Evolutionary conservation across 352 stramenopile genomes (phyloP), one percentile per base, ranked within the genome.

Genomic region (Salisapilia sapeloensis): DNA sequence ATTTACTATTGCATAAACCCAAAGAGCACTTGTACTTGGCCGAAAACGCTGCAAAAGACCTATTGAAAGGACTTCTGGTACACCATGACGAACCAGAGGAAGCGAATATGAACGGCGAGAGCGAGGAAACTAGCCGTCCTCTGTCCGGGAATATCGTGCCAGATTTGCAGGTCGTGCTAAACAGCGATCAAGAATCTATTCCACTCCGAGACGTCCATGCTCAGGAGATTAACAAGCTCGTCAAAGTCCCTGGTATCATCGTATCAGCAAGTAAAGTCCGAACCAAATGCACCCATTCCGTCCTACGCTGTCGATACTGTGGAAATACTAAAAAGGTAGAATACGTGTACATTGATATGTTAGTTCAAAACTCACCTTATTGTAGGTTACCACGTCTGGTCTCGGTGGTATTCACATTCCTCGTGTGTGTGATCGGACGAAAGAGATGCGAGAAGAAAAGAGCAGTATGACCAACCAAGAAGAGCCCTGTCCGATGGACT

Each of bases 161-260:
- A 1, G 77, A 89, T 33, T 76, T 89, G 20, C 74, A 90, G 31
- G 69, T 78, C 2, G 66, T 92, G 35, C 46, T 95, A 9, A 64
- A 56, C 20, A 93, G 77, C 38, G 75, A 87, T 26, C 70, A 85
- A 56, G 54, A 54, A 18, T 36, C 52, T 20, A 62, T 76, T 9
- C 53, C 70, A 4, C 50, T 95, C 22, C 70, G 83, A 2, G 53
- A 81, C 14, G 70, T 95, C 16, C 75, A 91, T 28, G 72, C 83
- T 6, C 74, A 89, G 25, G 75, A 94, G 44, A 89, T 95, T 35
- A 92, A 91, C 41, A 63, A 66, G 16, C 56, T 94, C 16, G 69
- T 94, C 16, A 92, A 93, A 46, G 70, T 94, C 8, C 92, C 92
- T 0, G 94, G 94, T 10, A 99, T 99, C 44, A 71, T 99, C 31